Evolutionary conservation across 1,284 basidiomycete genomes (phyloP), one percentile per base, ranked within the genome.

Genomic region (Heterobasidion occidentale): DNA sequence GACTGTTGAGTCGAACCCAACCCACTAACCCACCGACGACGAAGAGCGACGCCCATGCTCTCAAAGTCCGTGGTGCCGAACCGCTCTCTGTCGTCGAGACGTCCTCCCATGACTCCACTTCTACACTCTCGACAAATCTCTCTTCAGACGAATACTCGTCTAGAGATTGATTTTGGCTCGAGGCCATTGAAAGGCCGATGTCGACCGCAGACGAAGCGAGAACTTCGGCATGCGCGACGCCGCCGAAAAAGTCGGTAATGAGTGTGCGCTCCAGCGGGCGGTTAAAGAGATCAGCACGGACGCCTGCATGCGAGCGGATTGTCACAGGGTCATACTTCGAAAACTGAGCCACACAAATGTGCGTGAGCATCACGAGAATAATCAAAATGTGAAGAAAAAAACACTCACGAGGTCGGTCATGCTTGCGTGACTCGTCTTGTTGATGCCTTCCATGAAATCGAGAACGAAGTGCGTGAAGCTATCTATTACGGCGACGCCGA

Each of bases 401-500:
- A n/a, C 19, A 74, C 88, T 51, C 60, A 95, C 94, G 55, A 99
- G 79, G 63, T 98, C 91, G 59, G 88, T 79, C 75, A 98, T 79
- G 5, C 91, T 90, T 3, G 78, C 77, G 46, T 86, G 81, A 47
- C 86, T 90, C 0, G 93, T 94, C 71, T 97, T 98, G 71, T 94
- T 92, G 63, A 97, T 86, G 8, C 82, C 80, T 70, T 98, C 96
- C 79, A 99, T 87, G 69, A 85, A 96, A 61, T 94, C 82, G 9
- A 99, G 80, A 33, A 96, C 79, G 65, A 91, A 90, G 70, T 98
- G 95, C 0, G 96, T 99, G 69, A 86, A 99, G 15, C 88, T 84
- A 67, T 99, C 97, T 59, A 98, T 98, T 54, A 99, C 92, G 0
- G 95, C 89, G 0, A 98, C 91, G 2, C 97, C 97, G 44, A 99